Conservation (phyloP, 2,329 filamentous ascomycete genomes). For the Gyromitra esculenta region DNA sequence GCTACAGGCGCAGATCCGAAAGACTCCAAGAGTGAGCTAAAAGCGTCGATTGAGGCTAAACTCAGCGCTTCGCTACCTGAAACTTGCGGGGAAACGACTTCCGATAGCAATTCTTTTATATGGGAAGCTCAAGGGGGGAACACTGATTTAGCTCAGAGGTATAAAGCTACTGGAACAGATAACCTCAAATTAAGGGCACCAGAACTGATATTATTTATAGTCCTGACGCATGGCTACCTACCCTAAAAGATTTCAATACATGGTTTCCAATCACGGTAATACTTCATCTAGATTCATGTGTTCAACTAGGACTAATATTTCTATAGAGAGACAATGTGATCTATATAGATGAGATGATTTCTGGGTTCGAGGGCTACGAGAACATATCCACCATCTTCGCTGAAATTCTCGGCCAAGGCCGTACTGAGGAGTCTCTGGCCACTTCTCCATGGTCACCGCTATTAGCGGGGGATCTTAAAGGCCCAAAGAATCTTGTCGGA, state of each 20-base stretch:
- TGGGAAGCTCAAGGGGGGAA: conserved; percentile 7
- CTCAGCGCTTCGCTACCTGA: neutral
- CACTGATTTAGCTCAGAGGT: conserved; percentile 7
- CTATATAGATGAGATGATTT: neutral
- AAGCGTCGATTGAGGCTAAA: neutral
- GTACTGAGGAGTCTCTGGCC: neutral
- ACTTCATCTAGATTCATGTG: neutral
- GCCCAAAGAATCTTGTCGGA: neutral
- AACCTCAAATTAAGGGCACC: neutral
- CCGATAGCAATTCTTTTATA: neutral
- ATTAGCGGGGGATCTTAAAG: neutral
- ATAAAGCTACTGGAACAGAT: neutral
- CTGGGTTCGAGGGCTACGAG: neutral
- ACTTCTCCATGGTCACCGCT: neutral
- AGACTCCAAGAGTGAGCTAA: neutral
- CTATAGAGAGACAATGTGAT: neutral
- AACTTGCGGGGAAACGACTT: neutral
- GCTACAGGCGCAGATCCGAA: neutral
- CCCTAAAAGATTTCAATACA: conserved; percentile 6
- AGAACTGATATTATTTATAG: conserved; percentile 1
- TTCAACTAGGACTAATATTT: neutral
- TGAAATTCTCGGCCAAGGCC: neutral
- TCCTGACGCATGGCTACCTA: conserved; percentile 5
- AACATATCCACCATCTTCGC: neutral
- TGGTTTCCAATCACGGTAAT: conserved; percentile 13